Conservation (phyloP, 2,329 filamentous ascomycete species). For the Monosporascus sp. region DNA sequence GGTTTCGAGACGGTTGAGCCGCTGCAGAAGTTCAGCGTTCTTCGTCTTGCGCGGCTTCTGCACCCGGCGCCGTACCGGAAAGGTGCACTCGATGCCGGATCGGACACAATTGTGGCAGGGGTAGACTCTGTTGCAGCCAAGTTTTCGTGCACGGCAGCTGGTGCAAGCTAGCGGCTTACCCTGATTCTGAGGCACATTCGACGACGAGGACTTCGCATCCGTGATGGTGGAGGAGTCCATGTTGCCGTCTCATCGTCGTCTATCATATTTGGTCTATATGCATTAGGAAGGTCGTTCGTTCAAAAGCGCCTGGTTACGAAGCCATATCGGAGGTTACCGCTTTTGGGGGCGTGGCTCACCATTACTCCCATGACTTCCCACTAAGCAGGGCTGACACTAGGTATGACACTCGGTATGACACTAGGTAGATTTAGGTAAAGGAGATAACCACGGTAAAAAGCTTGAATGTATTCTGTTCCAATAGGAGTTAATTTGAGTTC, state of each 20-base stretch:
- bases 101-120: conserved; percentile 52
- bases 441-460: no score
- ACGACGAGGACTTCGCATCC: background rate
- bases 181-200: conserved; percentile 4
- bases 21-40: conserved; percentile 39
- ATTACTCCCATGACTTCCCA: no score
- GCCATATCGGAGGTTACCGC: no score
- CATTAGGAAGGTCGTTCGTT: no score
- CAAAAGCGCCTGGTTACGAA: no score
- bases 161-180: conserved; percentile 47
- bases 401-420: no score
- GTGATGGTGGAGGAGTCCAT: background rate
- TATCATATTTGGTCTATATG: no score
- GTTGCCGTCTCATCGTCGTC: background rate
- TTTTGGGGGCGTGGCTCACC: no score
- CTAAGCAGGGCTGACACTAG: no score
- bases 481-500: no score
- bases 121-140: conserved; percentile 53
- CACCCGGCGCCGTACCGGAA: conserved; percentile 40
- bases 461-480: no score
- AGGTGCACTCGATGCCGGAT: conserved; percentile 41
- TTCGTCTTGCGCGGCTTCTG: conserved; percentile 35
- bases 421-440: no score
- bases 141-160: conserved; percentile 58
- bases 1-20: conserved; percentile 39